phyloP scores from a whole-genome alignment of 306 rosid genomes.

The Datisca glomerata region DNA sequence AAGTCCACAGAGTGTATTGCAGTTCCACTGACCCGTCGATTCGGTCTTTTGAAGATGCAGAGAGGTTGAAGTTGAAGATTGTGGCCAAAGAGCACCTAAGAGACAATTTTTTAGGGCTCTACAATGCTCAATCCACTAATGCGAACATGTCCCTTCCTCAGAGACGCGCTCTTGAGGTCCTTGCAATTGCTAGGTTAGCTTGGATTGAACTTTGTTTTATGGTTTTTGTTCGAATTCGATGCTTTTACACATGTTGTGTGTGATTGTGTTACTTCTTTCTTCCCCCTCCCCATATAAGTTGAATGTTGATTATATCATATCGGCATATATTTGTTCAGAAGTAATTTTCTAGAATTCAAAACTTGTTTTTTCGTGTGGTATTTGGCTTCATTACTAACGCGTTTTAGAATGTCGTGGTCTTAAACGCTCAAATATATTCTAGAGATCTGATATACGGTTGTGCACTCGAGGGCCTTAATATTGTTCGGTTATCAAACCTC shows the following conservation, averaged over 20 bases:
- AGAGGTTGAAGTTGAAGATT: constrained; percentile 33
- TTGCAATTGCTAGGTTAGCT: constrained; percentile 47
- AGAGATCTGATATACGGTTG: too few species aligned
- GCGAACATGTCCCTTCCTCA: constrained; percentile 31
- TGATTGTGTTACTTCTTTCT: not conserved
- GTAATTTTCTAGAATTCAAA: too few species aligned
- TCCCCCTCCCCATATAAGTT: not conserved
- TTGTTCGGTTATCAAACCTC: too few species aligned
- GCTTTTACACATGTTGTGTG: not conserved
- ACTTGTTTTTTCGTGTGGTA: too few species aligned
- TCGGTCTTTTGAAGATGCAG: constrained; percentile 33
- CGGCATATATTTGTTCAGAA: too few species aligned
- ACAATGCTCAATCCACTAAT: constrained; percentile 38
- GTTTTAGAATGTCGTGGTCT: too few species aligned
- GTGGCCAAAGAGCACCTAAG: constrained; percentile 34
- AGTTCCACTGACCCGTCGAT: constrained; percentile 26
- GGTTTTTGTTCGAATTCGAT: not conserved
- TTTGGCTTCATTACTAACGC: not conserved
- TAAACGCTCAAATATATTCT: too few species aligned
- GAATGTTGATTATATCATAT: too few species aligned
- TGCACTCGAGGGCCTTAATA: too few species aligned
- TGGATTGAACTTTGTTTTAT: not conserved
- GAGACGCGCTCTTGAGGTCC: constrained; percentile 46
- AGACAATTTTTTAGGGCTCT: constrained; percentile 53
- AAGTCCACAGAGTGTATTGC: constrained; percentile 7